Conservation (phyloP, 805 yeast genomes). For the Nematodospora valgi region DNA sequence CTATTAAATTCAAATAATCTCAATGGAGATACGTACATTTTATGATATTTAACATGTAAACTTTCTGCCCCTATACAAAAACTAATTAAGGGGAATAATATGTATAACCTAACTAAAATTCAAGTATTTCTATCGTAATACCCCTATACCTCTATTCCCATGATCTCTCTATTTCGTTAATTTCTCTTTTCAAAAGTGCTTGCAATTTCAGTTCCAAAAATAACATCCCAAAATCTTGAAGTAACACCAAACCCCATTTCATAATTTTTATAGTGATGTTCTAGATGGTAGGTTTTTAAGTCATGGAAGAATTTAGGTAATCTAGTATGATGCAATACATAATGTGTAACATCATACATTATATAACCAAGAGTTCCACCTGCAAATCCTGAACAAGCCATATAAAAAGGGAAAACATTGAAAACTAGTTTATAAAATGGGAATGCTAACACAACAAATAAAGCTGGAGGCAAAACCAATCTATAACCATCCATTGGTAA, state of each 20-base stretch:
- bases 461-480: conserved; percentile 94
- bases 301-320: conserved; percentile 76
- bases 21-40: no score
- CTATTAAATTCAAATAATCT: no score
- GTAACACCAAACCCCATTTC: conserved; percentile 98
- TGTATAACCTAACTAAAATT: conserved; percentile 1
- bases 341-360: conserved; percentile 90
- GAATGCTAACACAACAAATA: conserved; percentile 64
- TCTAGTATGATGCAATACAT: conserved; percentile 83
- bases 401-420: conserved; percentile 67
- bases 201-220: conserved; percentile 78
- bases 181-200: conserved; percentile 44
- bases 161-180: conserved; percentile 8
- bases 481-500: conserved; percentile 94
- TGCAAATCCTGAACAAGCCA: conserved; percentile 90
- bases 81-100: conserved; percentile 9
- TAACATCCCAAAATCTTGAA: conserved; percentile 87
- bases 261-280: conserved; percentile 96
- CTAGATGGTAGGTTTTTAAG: conserved; percentile 86
- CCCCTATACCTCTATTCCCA: neutral
- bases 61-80: no score
- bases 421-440: conserved; percentile 85
- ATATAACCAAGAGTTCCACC: conserved; percentile 96
- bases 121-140: neutral
- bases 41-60: no score